Evolutionary conservation across 768 basidiomycete species (phyloP).

Genomic region (Boletellus emodensis): DNA sequence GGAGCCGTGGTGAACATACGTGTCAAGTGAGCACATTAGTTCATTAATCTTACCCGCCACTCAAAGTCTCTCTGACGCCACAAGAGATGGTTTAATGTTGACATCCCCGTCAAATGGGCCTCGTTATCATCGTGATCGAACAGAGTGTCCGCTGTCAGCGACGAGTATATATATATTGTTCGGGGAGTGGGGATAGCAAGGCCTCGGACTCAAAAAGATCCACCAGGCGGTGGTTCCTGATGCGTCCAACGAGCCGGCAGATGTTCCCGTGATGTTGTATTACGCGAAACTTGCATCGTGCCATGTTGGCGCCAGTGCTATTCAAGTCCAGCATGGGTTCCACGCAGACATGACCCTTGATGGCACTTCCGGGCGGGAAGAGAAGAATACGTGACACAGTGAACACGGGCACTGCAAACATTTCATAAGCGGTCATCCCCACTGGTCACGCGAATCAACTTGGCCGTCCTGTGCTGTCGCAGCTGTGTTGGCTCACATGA

Average conservation of each 20-base stretch:
- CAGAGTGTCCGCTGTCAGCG: background rate
- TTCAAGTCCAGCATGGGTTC: background rate
- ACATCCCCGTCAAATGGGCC: background rate
- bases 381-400: background rate
- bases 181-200: background rate
- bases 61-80: background rate
- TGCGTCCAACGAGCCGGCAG: no score
- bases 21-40: background rate
- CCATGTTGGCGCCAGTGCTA: background rate
- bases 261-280: no score
- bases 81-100: background rate
- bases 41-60: background rate
- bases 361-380: background rate
- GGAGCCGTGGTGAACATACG: background rate
- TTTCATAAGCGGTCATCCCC: background rate
- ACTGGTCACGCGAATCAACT: background rate
- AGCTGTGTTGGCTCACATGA: background rate
- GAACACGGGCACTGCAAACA: no score
- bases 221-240: background rate
- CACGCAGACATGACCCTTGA: background rate
- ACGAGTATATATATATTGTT: background rate
- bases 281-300: background rate
- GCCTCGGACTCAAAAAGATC: background rate
- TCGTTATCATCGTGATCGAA: background rate
- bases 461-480: background rate